A percentile compares a stretch with the other conserved stretches of the same genome.
phyloP scores from a whole-genome alignment of 164 flowering plant genomes.

The Magnolia changhungtana region DNA sequence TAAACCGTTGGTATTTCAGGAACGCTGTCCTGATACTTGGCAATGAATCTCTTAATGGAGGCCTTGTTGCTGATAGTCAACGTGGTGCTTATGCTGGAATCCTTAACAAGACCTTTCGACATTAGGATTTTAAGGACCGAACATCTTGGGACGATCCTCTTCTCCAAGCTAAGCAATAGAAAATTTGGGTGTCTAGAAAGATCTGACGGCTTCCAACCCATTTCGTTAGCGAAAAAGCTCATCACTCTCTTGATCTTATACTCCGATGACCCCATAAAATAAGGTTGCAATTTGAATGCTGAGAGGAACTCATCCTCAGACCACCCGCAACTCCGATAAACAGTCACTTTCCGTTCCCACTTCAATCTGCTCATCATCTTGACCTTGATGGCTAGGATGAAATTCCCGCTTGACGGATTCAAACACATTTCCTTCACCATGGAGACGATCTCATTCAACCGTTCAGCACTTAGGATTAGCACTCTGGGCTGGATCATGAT shows the following conservation, averaged over 20 bases:
- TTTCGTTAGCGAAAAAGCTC: not conserved
- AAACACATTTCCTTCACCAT: not conserved
- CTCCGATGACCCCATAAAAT: not conserved
- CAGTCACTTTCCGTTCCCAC: not conserved
- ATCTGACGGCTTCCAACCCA: not conserved
- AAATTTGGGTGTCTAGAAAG: not conserved
- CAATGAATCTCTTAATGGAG: not conserved
- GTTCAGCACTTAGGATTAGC: not conserved
- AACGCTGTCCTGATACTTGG: conserved; percentile 1
- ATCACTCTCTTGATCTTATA: conserved; percentile 3
- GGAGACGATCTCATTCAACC: conserved; percentile 4
- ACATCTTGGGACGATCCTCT: conserved; percentile 2
- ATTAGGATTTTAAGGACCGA: not conserved
- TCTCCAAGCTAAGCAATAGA: not conserved
- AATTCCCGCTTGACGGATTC: not conserved
- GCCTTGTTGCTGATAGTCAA: not conserved
- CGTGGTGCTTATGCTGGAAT: too few relatives aligned
- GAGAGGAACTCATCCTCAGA: not conserved
- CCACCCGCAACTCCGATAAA: conserved; percentile 1
- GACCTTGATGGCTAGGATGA: not conserved
- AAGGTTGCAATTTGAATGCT: not conserved
- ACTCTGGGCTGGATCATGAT: not conserved
- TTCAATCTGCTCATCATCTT: not conserved
- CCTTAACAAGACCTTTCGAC: not conserved
- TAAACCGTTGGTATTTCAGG: not conserved